Conservation (phyloP, 1,139 yeast species). For the Kazachstania sp. region DNA sequence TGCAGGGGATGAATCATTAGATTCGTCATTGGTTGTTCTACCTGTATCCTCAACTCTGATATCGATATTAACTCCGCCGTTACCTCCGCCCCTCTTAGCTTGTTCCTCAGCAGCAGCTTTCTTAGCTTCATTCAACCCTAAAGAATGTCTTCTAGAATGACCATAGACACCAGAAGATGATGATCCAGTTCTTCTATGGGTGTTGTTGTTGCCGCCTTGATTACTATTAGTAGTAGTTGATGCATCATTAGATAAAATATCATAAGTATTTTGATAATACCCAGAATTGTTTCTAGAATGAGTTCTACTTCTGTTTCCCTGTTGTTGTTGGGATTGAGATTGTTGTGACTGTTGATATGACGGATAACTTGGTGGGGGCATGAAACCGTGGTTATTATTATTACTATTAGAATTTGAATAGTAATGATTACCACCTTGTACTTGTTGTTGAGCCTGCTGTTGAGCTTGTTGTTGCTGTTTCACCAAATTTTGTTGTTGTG, state of each 20-base stretch:
- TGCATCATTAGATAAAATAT: not conserved
- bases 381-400: constrained; percentile 3
- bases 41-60: constrained; percentile 7
- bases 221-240: constrained; percentile 19
- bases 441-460: not conserved
- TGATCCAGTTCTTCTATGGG: constrained; percentile 32
- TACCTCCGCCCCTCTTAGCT: constrained; percentile 41
- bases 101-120: constrained; percentile 93
- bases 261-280: constrained; percentile 16
- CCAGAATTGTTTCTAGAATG: constrained; percentile 31
- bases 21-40: not conserved
- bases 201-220: constrained; percentile 20
- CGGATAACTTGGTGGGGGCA: constrained; percentile 9
- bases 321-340: constrained; percentile 5
- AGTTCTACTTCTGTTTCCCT: constrained; percentile 26
- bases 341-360: constrained; percentile 4
- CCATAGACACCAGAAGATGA: constrained; percentile 40
- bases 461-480: constrained; percentile 15
- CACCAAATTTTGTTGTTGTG: constrained; percentile 49
- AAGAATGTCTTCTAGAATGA: constrained; percentile 83
- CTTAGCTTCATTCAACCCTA: constrained; percentile 91
- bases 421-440: constrained; percentile 8
- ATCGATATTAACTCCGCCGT: not conserved
- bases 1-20: not conserved
- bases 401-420: constrained; percentile 1